Conservation (phyloP, 176 grass and related monocot species). For the Oryza meyeriana region DNA sequence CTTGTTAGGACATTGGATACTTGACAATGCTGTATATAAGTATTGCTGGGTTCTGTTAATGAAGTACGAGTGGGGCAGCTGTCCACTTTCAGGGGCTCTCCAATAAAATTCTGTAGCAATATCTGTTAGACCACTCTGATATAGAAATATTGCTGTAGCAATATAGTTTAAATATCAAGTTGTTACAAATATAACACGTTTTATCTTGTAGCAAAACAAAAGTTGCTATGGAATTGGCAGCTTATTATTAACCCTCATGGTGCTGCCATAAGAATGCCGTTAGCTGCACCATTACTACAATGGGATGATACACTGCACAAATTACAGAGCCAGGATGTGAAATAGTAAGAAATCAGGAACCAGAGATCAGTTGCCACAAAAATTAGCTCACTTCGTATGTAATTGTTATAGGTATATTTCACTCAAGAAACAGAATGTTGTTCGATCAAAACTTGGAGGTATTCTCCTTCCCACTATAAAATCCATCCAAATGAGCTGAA, state of each 20-base stretch:
- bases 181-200: neutral
- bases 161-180: neutral
- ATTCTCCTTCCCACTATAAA: neutral
- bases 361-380: neutral
- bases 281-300: neutral
- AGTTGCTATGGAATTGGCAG: neutral
- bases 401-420: neutral
- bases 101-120: conserved; percentile 1
- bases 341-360: neutral
- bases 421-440: neutral
- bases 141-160: neutral
- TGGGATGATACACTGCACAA: neutral
- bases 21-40: neutral
- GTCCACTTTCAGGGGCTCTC: neutral
- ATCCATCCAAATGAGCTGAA: neutral
- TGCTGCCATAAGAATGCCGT: neutral
- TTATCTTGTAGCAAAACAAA: neutral
- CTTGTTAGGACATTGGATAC: neutral
- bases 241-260: neutral
- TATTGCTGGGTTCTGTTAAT: neutral
- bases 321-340: neutral
- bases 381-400: neutral
- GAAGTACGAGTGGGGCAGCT: neutral
- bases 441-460: neutral
- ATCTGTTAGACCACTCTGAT: neutral